A percentile compares a stretch with the other conserved stretches of the same genome.
phyloP scores from a whole-genome alignment of 208 protist genomes.

The Trypanosoma rangeli region DNA sequence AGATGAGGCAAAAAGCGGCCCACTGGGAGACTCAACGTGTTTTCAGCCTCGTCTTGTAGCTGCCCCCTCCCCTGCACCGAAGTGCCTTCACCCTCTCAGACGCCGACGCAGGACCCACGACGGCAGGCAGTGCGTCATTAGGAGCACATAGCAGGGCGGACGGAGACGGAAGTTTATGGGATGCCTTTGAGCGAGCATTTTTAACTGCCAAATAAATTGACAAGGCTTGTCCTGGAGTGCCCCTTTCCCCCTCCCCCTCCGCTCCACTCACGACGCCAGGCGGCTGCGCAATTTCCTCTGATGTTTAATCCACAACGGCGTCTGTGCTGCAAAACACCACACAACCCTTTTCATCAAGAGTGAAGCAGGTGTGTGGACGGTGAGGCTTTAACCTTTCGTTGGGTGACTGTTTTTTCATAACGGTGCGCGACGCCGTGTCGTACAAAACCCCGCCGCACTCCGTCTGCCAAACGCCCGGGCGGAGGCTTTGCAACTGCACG shows the following conservation, averaged over 20 bases:
- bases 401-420: background rate
- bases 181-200: conserved; percentile 6
- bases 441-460: background rate
- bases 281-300: background rate
- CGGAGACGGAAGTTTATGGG: conserved; percentile 2
- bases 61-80: conserved; percentile 27
- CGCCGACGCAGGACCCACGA: conserved; percentile 5
- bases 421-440: conserved; percentile 3
- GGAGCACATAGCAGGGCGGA: conserved; percentile 19
- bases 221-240: background rate
- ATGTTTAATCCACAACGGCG: background rate
- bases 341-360: conserved; percentile 53
- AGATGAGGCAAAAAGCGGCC: conserved; percentile 11
- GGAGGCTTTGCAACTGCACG: conserved; percentile 51
- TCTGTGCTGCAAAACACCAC: conserved; percentile 34
- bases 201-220: background rate
- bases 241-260: background rate
- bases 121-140: background rate
- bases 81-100: conserved; percentile 28
- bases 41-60: conserved; percentile 61
- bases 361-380: conserved; percentile 41
- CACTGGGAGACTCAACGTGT: conserved; percentile 30
- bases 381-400: background rate
- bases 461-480: conserved; percentile 14
- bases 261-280: background rate